Percentiles rank a stretch among this genome's conserved stretches.
Evolutionary conservation across 2,329 filamentous ascomycete genomes (phyloP).

Genomic region (Penicillium concentricum): DNA sequence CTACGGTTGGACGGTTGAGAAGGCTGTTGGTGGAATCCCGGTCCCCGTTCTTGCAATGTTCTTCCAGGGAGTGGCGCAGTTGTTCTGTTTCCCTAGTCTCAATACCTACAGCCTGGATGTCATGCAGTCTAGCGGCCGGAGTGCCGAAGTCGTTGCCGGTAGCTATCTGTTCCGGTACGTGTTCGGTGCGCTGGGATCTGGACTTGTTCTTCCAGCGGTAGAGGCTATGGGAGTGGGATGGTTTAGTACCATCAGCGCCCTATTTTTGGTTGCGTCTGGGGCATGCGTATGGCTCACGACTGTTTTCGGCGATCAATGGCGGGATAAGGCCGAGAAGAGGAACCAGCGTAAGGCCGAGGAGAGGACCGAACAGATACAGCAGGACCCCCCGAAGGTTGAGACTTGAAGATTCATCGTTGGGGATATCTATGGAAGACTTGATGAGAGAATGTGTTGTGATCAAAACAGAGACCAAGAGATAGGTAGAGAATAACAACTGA

Average conservation of each 20-base stretch:
- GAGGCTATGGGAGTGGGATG: conserved; percentile 74
- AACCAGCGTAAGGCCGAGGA: conserved; percentile 38
- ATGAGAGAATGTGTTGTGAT: neutral
- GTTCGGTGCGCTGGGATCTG: conserved; percentile 69
- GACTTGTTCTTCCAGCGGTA: conserved; percentile 71
- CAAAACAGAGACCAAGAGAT: neutral
- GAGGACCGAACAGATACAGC: neutral
- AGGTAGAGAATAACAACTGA: neutral
- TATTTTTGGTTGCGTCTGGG: conserved; percentile 54
- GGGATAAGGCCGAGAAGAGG: conserved; percentile 54
- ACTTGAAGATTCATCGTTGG: neutral
- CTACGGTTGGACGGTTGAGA: conserved; percentile 66
- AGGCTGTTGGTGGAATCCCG: conserved; percentile 54
- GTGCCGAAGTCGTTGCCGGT: conserved; percentile 72
- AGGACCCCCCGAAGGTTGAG: conserved; percentile 7
- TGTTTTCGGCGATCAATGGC: conserved; percentile 52
- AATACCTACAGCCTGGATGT: conserved; percentile 84
- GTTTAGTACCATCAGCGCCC: conserved; percentile 70
- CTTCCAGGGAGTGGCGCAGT: conserved; percentile 68
- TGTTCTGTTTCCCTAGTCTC: conserved; percentile 72
- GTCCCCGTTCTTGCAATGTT: conserved; percentile 71
- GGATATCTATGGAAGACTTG: neutral
- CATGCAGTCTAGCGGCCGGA: conserved; percentile 61
- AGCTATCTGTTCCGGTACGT: conserved; percentile 79
- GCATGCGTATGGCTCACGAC: conserved; percentile 50